Base-by-base conservation (phyloP, 768 basidiomycete genomes). In the Amanita rubescens region DNA sequence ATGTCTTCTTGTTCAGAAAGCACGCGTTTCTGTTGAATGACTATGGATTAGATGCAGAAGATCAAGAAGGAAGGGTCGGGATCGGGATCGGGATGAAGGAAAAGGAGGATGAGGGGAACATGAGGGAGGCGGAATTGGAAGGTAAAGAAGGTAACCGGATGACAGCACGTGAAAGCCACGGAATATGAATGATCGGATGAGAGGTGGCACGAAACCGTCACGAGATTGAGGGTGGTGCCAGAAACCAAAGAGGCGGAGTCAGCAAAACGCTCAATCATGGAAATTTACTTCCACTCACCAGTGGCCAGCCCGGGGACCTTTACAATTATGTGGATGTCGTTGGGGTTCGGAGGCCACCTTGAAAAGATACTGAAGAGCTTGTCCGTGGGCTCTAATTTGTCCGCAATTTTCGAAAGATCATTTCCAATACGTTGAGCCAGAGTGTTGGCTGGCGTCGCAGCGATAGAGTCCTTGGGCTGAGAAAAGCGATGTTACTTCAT, bases 1-100 rank as follows among this genome's bases (percentile, higher is more conserved):
- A 3, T 15, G 34, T 54, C 39, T 15, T 44, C 14, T 45, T 42
- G 41, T 53, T 53, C 39, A 41, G 39, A 41, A 41, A 41, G 39
- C 19, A n/a, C 39, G 39, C 39, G 39, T 41, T 41, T 41, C 39
- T 41, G 39, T 19, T 41, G 39, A 41, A 41, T 41, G 39, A n/a
- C 39, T 41, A 41, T n/a, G 19, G 19, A 20, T 41, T 41, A n/a
- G 39, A 12, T n/a, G 39, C 39, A 11, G 39, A 41, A 41, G n/a
- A 20, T 41, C 11, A 41, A 41, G 27, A 8, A 30, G 27, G 27
- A 30, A 30, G 27, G 27, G 27, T 30, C 27, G 27, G 27, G 27
- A 30, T 30, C 27, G 27, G 27, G 27, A 30, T 30, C 8, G 27
- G 27, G 27, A 30, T 30, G 27, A 30, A 30, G 27, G 27, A 30